Conservation (phyloP, 371 early-diverging fungal genomes). For the Fennellomyces sp. region DNA sequence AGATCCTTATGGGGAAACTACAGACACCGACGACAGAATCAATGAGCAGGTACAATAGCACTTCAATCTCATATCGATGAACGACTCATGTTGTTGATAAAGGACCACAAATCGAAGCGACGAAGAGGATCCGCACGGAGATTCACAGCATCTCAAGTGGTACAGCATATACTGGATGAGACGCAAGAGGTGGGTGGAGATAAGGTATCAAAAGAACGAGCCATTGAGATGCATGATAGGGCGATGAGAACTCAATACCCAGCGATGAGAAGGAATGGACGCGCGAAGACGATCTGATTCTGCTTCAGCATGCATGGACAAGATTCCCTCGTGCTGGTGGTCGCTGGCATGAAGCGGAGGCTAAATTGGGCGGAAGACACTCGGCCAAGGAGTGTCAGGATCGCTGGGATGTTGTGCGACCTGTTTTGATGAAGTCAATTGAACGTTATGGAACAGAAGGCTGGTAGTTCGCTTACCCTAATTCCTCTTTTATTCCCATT, state of each 20-base stretch:
- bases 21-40: neutral
- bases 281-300: slow-evolving; percentile 4
- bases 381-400: slow-evolving; percentile 12
- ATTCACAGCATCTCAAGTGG: slow-evolving; percentile 2
- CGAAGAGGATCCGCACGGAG: neutral
- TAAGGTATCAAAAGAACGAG: neutral
- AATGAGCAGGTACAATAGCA: neutral
- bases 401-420: slow-evolving; percentile 10
- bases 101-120: neutral
- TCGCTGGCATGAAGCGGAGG: slow-evolving; percentile 8
- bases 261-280: slow-evolving; percentile 12
- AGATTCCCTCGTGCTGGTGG: slow-evolving; percentile 6
- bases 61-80: neutral
- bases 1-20: neutral
- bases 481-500: no score
- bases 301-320: slow-evolving; percentile 8
- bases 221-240: no score
- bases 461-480: no score
- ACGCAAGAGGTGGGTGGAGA: neutral
- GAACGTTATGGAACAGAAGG: slow-evolving; percentile 6
- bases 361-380: slow-evolving; percentile 10
- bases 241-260: no score
- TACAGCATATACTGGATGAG: slow-evolving; percentile 7
- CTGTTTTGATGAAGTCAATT: slow-evolving; percentile 8
- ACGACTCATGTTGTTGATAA: no score